Evolutionary conservation across 805 yeast species (phyloP).

Genomic region (Candida ulmi): DNA sequence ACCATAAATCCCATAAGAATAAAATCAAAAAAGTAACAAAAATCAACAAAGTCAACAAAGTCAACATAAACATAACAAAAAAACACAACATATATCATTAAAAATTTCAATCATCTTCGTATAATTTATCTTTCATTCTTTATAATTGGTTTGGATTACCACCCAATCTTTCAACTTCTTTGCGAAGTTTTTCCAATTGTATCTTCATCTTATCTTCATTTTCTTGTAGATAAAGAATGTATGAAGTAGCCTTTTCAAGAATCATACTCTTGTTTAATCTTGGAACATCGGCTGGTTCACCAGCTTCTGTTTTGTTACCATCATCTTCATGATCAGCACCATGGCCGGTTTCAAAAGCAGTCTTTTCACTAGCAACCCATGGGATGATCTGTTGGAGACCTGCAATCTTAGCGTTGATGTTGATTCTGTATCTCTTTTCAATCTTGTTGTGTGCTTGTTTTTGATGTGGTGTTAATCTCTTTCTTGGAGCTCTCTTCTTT

Average conservation of each 20-base stretch:
- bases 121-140: too few relatives aligned
- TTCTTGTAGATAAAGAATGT: slow-evolving; percentile 47
- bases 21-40: not conserved
- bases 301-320: slow-evolving; percentile 6
- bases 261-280: slow-evolving; percentile 62
- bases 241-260: slow-evolving; percentile 62
- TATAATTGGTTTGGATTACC: slow-evolving; percentile 8
- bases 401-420: slow-evolving; percentile 67
- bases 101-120: too few relatives aligned
- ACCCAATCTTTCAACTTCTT: slow-evolving; percentile 22
- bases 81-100: too few relatives aligned
- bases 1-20: slow-evolving; percentile 3
- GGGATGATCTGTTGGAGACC: slow-evolving; percentile 64
- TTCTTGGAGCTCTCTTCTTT: slow-evolving; percentile 46
- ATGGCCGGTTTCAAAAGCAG: slow-evolving; percentile 49
- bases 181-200: slow-evolving; percentile 24
- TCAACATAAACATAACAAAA: not conserved
- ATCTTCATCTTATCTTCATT: slow-evolving; percentile 35
- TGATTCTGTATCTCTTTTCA: slow-evolving; percentile 65
- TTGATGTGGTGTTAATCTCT: slow-evolving; percentile 52
- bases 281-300: slow-evolving; percentile 21
- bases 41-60: not conserved
- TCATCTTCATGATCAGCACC: slow-evolving; percentile 6
- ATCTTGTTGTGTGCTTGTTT: slow-evolving; percentile 70
- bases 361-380: slow-evolving; percentile 55